Evolutionary conservation across 2,329 filamentous ascomycete genomes (phyloP).

Genomic region (Pseudopyrenochaeta lycopersici): DNA sequence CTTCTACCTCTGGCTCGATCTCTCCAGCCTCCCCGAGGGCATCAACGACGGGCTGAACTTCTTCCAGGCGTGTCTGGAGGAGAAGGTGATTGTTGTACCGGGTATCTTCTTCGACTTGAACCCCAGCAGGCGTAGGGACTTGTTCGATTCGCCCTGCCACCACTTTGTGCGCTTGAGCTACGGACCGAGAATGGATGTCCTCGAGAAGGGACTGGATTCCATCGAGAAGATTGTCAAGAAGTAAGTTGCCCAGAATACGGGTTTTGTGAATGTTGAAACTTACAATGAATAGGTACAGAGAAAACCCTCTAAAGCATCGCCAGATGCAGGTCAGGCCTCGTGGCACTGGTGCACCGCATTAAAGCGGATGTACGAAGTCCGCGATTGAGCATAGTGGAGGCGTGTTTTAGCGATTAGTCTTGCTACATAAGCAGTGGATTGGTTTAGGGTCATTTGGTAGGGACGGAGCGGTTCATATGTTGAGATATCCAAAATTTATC

Average conservation of each 20-base stretch:
- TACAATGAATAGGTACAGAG: conserved; percentile 13
- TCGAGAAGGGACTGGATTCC: conserved; percentile 51
- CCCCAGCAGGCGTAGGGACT: conserved; percentile 83
- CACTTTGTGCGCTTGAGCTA: conserved; percentile 55
- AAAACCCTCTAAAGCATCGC: conserved; percentile 18
- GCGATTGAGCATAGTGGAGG: no score
- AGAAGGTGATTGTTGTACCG: conserved; percentile 96
- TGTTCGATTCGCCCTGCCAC: conserved; percentile 95
- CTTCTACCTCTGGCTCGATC: conserved; percentile 87
- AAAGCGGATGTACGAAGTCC: not conserved
- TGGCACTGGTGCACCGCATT: conserved; percentile 12
- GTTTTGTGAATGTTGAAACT: not conserved
- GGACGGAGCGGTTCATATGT: no score
- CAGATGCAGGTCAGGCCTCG: conserved; percentile 21
- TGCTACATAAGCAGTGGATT: no score
- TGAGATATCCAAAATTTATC: no score
- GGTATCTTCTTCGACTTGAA: conserved; percentile 99
- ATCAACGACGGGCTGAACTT: conserved; percentile 96
- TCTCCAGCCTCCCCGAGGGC: conserved; percentile 72
- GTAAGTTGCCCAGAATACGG: no score
- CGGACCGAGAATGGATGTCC: conserved; percentile 51
- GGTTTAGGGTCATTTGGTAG: no score
- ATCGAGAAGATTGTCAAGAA: conserved; percentile 52
- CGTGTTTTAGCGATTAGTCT: no score
- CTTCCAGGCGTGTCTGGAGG: conserved; percentile 90